Conservation (phyloP, 2,329 filamentous ascomycete species). For the Alternaria solani region DNA sequence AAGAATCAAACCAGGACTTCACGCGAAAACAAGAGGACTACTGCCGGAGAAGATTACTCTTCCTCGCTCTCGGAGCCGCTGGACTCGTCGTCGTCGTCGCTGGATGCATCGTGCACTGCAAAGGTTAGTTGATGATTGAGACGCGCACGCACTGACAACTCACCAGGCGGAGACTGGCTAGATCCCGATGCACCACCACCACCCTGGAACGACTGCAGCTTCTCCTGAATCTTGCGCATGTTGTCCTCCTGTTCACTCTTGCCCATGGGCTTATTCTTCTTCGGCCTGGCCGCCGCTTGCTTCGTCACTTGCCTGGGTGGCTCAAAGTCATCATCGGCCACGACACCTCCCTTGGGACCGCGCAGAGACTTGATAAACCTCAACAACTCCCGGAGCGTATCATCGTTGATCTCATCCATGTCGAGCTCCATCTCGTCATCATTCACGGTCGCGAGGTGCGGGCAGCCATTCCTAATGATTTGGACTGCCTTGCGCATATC, state of each 20-base stretch:
- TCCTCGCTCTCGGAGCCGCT: constrained; percentile 63
- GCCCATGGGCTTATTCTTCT: constrained; percentile 81
- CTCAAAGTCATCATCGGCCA: constrained; percentile 60
- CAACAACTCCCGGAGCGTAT: constrained; percentile 64
- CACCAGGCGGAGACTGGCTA: constrained; percentile 55
- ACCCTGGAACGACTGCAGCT: constrained; percentile 56
- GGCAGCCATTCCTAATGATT: constrained; percentile 86
- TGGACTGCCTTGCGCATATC: constrained; percentile 82
- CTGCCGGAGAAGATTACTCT: constrained; percentile 40
- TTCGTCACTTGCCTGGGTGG: constrained; percentile 51
- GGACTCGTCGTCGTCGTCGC: constrained; percentile 55
- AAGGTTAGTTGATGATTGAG: constrained; percentile 27
- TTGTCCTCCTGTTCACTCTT: constrained; percentile 74
- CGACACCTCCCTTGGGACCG: constrained; percentile 46
- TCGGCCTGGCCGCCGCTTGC: constrained; percentile 61
- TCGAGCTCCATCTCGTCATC: constrained; percentile 71
- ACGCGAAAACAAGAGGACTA: constrained; percentile 16
- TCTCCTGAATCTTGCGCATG: constrained; percentile 69
- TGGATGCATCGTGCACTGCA: constrained; percentile 55
- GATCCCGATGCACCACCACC: constrained; percentile 53
- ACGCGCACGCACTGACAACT: constrained; percentile 29
- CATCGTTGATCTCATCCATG: constrained; percentile 65
- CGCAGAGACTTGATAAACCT: constrained; percentile 59
- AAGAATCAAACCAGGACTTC: constrained; percentile 17
- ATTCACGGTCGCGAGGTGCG: constrained; percentile 67